Conservation (phyloP, 2,329 filamentous ascomycete genomes). For the Chaetoscypha palmicola region DNA sequence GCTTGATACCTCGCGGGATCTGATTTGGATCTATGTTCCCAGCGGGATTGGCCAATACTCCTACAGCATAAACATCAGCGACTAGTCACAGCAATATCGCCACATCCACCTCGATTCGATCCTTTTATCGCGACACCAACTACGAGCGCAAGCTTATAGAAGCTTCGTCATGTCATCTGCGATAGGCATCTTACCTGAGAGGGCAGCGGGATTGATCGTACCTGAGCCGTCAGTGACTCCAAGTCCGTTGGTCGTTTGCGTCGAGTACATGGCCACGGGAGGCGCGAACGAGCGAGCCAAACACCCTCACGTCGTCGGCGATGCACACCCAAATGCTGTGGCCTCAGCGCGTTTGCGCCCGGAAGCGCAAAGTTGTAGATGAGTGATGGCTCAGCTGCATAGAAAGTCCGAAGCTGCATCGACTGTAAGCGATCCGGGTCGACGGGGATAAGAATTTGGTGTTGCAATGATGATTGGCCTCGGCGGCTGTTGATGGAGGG, state of each 20-base stretch:
- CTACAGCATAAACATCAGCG: slow-evolving; percentile 21
- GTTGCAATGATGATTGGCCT: slow-evolving; percentile 15
- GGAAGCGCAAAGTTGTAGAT: slow-evolving; percentile 13
- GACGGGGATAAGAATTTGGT: slow-evolving; percentile 11
- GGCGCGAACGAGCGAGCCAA: slow-evolving; percentile 38
- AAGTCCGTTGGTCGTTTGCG: slow-evolving; percentile 59
- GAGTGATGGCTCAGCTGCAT: slow-evolving; percentile 15
- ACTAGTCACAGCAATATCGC: background rate
- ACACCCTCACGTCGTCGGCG: slow-evolving; percentile 25
- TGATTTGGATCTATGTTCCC: slow-evolving; percentile 44
- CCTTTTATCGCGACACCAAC: too few species aligned
- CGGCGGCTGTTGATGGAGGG: slow-evolving; percentile 2
- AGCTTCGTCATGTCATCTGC: background rate
- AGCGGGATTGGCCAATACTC: slow-evolving; percentile 27
- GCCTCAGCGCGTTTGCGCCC: slow-evolving; percentile 24
- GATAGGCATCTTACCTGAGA: slow-evolving; percentile 56
- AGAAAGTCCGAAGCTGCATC: slow-evolving; percentile 10
- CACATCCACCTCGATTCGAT: background rate
- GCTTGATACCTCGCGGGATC: slow-evolving; percentile 65
- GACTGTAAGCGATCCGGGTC: slow-evolving; percentile 11
- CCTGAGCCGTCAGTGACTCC: slow-evolving; percentile 64
- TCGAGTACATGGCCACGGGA: slow-evolving; percentile 43
- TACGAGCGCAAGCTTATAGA: slow-evolving; percentile 9
- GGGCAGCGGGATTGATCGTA: slow-evolving; percentile 83
- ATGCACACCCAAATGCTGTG: slow-evolving; percentile 11